phyloP scores from a whole-genome alignment of 805 yeast species.

The Saccharomycopsis sp. region DNA sequence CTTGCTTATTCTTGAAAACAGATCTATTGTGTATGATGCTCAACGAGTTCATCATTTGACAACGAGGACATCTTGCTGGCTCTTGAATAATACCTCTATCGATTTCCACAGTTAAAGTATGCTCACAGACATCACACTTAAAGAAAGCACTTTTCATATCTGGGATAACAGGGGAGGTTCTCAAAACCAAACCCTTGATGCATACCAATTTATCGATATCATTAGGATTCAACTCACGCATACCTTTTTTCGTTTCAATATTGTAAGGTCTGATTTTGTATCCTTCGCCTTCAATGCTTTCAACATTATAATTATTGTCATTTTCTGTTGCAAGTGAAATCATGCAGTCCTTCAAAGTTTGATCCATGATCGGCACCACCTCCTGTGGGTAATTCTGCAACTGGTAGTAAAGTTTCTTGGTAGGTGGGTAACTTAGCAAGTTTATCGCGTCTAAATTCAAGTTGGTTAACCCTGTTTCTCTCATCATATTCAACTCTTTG shows the following conservation, averaged over 20 bases:
- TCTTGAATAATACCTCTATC: slow-evolving; percentile 93
- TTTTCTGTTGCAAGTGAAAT: slow-evolving; percentile 58
- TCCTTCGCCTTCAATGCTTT: slow-evolving; percentile 67
- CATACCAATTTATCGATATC: slow-evolving; percentile 91
- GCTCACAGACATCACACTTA: slow-evolving; percentile 91
- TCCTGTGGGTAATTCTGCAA: slow-evolving; percentile 92
- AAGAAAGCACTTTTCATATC: slow-evolving; percentile 97
- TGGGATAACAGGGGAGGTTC: slow-evolving; percentile 88
- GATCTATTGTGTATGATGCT: slow-evolving; percentile 85
- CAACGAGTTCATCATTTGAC: slow-evolving; percentile 82
- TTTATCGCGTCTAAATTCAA: slow-evolving; percentile 79
- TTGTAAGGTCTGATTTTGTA: slow-evolving; percentile 89
- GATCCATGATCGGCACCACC: slow-evolving; percentile 96
- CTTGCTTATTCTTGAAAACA: slow-evolving; percentile 90
- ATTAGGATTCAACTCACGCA: slow-evolving; percentile 88
- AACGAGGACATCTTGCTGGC: slow-evolving; percentile 91
- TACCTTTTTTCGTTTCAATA: slow-evolving; percentile 62
- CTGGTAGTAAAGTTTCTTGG: slow-evolving; percentile 76
- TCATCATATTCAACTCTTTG: slow-evolving; percentile 63
- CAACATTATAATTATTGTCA: slow-evolving; percentile 39
- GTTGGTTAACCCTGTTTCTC: slow-evolving; percentile 69
- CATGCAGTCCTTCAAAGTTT: slow-evolving; percentile 83
- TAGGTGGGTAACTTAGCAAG: slow-evolving; percentile 62
- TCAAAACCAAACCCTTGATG: slow-evolving; percentile 80
- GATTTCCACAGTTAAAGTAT: slow-evolving; percentile 82